Evolutionary conservation across 2,329 filamentous ascomycete genomes (phyloP).

Genomic region (Ambrosiella cleistominuta): DNA sequence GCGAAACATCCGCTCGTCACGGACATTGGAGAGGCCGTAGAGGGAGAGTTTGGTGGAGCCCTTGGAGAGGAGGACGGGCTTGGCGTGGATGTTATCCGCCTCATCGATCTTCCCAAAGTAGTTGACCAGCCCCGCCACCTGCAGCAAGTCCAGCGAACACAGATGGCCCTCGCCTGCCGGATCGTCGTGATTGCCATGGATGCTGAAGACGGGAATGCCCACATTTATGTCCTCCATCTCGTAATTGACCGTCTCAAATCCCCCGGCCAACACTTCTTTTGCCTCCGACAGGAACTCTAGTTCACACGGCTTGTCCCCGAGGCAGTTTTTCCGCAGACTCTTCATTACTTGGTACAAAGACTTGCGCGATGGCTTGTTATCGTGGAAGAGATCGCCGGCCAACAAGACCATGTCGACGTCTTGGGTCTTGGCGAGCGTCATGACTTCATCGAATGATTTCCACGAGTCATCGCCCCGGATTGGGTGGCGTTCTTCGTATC

Average conservation of each 20-base stretch:
- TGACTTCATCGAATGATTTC: conserved; percentile 88
- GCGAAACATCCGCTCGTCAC: conserved; percentile 84
- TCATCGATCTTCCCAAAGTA: conserved; percentile 89
- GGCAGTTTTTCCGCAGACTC: conserved; percentile 78
- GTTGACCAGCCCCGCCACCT: conserved; percentile 81
- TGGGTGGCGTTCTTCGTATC: conserved; percentile 81
- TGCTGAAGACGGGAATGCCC: conserved; percentile 92
- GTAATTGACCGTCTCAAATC: conserved; percentile 92
- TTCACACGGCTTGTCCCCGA: conserved; percentile 89
- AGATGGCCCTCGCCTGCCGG: conserved; percentile 90
- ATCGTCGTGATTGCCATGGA: conserved; percentile 96
- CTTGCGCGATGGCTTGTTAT: conserved; percentile 92
- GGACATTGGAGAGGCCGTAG: conserved; percentile 88
- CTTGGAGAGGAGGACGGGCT: conserved; percentile 84
- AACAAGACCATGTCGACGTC: conserved; percentile 97
- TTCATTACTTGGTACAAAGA: conserved; percentile 97
- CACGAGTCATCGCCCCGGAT: conserved; percentile 95
- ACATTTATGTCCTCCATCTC: conserved; percentile 95
- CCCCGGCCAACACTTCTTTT: conserved; percentile 73
- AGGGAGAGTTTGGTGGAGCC: conserved; percentile 81
- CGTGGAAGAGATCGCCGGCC: conserved; percentile 89
- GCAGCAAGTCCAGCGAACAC: conserved; percentile 77
- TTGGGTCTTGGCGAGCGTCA: conserved; percentile 67
- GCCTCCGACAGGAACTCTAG: conserved; percentile 89
- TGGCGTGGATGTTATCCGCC: conserved; percentile 82